Conservation (phyloP, 2,329 filamentous ascomycete species). For the Clonostachys byssicola region DNA sequence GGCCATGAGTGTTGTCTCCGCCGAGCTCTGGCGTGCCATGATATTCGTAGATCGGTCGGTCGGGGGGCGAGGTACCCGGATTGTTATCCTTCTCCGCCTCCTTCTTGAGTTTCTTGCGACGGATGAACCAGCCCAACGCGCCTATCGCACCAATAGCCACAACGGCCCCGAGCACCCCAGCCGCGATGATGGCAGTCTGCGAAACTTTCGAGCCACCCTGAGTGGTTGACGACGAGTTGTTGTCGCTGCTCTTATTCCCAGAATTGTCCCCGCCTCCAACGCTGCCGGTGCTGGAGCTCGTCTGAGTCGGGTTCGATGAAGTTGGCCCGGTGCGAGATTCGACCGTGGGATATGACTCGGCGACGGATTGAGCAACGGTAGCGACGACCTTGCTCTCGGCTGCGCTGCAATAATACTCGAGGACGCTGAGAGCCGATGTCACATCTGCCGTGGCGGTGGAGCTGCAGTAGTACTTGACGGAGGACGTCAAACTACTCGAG, state of each 20-base stretch:
- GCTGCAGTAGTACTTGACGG: constrained; percentile 37
- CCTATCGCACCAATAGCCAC: constrained; percentile 16
- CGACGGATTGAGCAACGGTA: constrained; percentile 31
- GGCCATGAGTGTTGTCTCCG: not conserved
- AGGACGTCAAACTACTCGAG: constrained; percentile 35
- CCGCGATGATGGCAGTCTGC: constrained; percentile 21
- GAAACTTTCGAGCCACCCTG: not conserved
- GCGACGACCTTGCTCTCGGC: constrained; percentile 34
- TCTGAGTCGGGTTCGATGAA: constrained; percentile 10
- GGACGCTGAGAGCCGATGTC: constrained; percentile 38
- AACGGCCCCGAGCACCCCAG: constrained; percentile 18
- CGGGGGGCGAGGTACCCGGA: not conserved
- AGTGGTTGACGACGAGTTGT: not conserved
- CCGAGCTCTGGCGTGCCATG: not conserved
- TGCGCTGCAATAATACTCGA: constrained; percentile 44
- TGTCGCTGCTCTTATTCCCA: not conserved
- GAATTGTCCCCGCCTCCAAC: constrained; percentile 5
- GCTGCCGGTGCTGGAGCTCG: constrained; percentile 8
- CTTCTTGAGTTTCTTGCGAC: constrained; percentile 16
- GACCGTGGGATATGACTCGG: constrained; percentile 7
- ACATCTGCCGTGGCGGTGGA: constrained; percentile 37
- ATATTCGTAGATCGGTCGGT: not conserved
- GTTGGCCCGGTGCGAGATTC: constrained; percentile 7
- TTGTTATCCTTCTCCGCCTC: not conserved
- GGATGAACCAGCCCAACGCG: constrained; percentile 28